These are phyloP conservation scores for Maudiozyma serrabonitensis DNA, from an alignment of 805 yeast species.

Conservation along the genomic window DNA sequence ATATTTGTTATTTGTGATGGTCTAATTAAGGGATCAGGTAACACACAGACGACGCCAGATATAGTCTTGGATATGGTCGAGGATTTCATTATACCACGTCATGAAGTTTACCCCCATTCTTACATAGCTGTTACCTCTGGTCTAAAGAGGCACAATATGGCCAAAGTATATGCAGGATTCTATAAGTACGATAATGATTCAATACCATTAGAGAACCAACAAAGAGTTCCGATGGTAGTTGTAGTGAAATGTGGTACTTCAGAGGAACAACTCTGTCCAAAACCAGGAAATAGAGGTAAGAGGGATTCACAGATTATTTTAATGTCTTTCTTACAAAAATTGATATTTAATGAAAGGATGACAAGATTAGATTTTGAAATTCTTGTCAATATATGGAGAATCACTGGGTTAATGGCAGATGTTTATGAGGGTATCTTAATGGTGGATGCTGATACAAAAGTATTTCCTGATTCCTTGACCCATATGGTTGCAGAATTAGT, in stretches of 20 bases:
- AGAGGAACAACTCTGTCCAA: constrained; percentile 55
- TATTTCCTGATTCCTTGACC: constrained; percentile 76
- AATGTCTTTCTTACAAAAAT: constrained; percentile 82
- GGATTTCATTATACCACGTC: constrained; percentile 58
- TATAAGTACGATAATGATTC: constrained; percentile 75
- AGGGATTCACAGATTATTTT: constrained; percentile 87
- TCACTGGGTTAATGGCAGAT: constrained; percentile 79
- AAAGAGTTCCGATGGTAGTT: constrained; percentile 67
- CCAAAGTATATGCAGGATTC: constrained; percentile 90
- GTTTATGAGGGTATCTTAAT: constrained; percentile 73
- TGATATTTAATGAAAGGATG: constrained; percentile 92
- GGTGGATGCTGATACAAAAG: constrained; percentile 94
- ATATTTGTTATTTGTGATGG: constrained; percentile 91
- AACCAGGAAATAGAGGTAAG: constrained; percentile 93
- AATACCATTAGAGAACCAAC: constrained; percentile 73
- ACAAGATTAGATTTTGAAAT: constrained; percentile 78
- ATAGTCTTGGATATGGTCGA: constrained; percentile 81
- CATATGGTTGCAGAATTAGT: constrained; percentile 90
- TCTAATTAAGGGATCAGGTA: constrained; percentile 87
- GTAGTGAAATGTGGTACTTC: constrained; percentile 87
- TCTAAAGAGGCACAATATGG: constrained; percentile 92
- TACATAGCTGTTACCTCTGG: constrained; percentile 96
- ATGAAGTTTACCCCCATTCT: constrained; percentile 71
- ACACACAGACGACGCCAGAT: constrained; percentile 80
- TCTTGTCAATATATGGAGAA: constrained; percentile 62